Evolutionary conservation across 257 asterid genomes (phyloP).

Genomic region (Solanum sitiens): DNA sequence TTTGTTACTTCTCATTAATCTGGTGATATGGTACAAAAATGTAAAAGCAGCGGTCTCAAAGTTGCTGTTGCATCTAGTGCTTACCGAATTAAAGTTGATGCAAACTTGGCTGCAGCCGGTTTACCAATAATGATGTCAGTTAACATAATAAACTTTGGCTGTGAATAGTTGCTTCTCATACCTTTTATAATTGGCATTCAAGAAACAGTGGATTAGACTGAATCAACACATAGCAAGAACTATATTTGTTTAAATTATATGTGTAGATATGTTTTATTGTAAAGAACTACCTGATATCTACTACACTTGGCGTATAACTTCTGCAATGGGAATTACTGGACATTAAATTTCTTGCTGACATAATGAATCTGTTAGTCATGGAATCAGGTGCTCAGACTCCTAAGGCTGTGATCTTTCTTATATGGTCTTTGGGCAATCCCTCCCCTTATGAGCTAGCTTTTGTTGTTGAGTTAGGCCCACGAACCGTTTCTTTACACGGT

Average conservation of each 20-base stretch:
- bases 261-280: background rate
- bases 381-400: background rate
- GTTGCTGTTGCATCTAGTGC: conserved; percentile 99
- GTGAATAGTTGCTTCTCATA: background rate
- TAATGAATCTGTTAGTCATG: background rate
- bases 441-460: background rate
- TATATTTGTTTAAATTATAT: background rate
- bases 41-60: conserved; percentile 86
- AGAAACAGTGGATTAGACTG: conserved; percentile 4
- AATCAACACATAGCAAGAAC: background rate
- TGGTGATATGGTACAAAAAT: conserved; percentile 32
- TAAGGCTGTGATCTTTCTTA: background rate
- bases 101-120: conserved; percentile 96
- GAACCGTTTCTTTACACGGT: background rate
- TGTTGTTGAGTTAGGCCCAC: background rate
- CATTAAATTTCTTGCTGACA: too few species aligned
- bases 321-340: too few species aligned
- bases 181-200: background rate
- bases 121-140: conserved; percentile 76
- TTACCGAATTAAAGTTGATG: conserved; percentile 91
- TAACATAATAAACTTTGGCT: background rate
- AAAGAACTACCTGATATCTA: background rate
- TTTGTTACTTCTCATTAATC: background rate
- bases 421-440: background rate
- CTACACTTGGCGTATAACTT: too few species aligned